Evolutionary conservation across 768 basidiomycete species (phyloP).

Genomic region (Mycena sanguinolenta): DNA sequence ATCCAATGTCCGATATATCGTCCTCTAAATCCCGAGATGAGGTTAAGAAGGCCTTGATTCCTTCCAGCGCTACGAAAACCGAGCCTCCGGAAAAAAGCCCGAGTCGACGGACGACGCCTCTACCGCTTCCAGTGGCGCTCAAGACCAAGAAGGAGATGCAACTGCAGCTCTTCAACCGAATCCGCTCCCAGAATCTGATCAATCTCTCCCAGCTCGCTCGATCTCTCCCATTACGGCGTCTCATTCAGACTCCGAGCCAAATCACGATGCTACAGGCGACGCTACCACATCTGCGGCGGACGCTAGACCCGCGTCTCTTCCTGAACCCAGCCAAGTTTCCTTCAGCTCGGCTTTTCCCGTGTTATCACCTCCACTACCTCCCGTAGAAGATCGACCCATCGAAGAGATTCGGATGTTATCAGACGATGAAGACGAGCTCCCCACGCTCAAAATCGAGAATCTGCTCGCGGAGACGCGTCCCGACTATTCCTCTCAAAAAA

Average conservation of each 20-base stretch:
- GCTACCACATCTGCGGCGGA: too few species aligned
- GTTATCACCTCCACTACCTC: too few species aligned
- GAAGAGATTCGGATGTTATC: too few species aligned
- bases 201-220: too few species aligned
- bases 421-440: constrained; percentile 16
- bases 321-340: too few species aligned
- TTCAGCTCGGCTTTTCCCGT: too few species aligned
- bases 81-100: constrained; percentile 1
- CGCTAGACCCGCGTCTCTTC: too few species aligned
- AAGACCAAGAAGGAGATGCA: not conserved
- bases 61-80: not conserved
- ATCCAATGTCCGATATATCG: not conserved
- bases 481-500: constrained; percentile 3
- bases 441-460: constrained; percentile 7
- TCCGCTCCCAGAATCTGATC: too few species aligned
- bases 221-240: too few species aligned
- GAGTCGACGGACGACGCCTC: not conserved
- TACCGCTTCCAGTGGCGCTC: not conserved
- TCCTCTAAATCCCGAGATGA: not conserved
- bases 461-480: constrained; percentile 22
- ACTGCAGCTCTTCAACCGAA: not conserved
- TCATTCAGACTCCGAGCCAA: too few species aligned
- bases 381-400: too few species aligned
- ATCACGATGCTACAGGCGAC: too few species aligned
- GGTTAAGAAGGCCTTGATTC: not conserved